Conservation (phyloP, 176 grass and related monocot species). For the Oryza rufipogon region DNA sequence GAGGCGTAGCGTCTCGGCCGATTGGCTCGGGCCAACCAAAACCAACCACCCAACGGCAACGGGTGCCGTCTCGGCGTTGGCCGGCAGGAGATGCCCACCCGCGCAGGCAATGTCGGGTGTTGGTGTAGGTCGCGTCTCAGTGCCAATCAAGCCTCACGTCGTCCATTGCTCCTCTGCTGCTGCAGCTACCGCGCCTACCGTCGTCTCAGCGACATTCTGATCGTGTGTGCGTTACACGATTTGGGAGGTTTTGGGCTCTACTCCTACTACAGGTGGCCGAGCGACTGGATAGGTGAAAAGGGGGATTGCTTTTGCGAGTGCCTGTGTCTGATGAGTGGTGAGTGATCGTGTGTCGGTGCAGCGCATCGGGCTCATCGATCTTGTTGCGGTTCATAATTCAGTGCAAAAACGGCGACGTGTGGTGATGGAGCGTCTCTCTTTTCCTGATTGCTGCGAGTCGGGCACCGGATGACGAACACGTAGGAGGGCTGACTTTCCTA, state of each 20-base stretch:
- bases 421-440: not conserved
- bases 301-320: not conserved
- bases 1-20: not conserved
- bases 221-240: not conserved
- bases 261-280: not conserved
- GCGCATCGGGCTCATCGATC: not conserved
- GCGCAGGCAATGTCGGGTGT: not conserved
- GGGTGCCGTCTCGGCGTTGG: not conserved
- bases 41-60: not conserved
- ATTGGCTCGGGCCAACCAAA: not conserved
- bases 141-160: not conserved
- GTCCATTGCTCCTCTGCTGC: not conserved
- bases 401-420: not conserved
- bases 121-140: not conserved
- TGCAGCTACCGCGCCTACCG: not conserved
- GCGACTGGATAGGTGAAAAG: not conserved
- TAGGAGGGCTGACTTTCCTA: not conserved
- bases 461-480: not conserved
- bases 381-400: not conserved
- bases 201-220: not conserved
- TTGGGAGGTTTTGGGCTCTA: not conserved
- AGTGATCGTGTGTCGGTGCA: not conserved
- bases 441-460: not conserved
- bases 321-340: not conserved
- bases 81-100: slow-evolving; percentile 3